Conservation (phyloP, 345 rosid species). For the Sapria himalayana region DNA sequence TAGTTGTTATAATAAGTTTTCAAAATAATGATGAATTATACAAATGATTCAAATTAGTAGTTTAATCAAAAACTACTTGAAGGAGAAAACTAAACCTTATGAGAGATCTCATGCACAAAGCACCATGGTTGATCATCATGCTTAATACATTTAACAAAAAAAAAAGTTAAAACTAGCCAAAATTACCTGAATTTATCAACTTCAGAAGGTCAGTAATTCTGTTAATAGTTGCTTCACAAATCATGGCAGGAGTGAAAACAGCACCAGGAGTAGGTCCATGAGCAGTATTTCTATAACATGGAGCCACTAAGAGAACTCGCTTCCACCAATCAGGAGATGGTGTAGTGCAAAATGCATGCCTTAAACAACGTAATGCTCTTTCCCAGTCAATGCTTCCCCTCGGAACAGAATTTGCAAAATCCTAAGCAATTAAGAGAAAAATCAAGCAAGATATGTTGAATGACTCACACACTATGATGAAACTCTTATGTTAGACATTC, state of each 20-base stretch:
- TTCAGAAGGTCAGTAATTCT: slow-evolving; percentile 84
- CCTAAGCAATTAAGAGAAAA: slow-evolving; percentile 24
- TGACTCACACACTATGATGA: too few species aligned
- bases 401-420: slow-evolving; percentile 72
- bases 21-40: too few species aligned
- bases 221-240: slow-evolving; percentile 79
- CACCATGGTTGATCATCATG: too few species aligned
- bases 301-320: slow-evolving; percentile 86
- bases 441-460: too few species aligned
- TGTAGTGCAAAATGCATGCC: slow-evolving; percentile 83
- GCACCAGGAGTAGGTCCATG: slow-evolving; percentile 85
- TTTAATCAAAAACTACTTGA: too few species aligned
- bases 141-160: too few species aligned
- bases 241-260: slow-evolving; percentile 82
- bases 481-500: too few species aligned
- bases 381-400: slow-evolving; percentile 98
- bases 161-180: too few species aligned
- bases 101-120: too few species aligned
- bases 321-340: slow-evolving; percentile 99
- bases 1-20: too few species aligned
- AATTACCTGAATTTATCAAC: slow-evolving; percentile 76
- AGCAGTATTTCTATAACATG: slow-evolving; percentile 46
- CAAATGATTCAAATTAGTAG: too few species aligned
- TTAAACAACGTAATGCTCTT: slow-evolving; percentile 90
- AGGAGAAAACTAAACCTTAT: too few species aligned